These are phyloP conservation scores for Planoprotostelium fungivorum DNA, from an alignment of 78 protist genomes.

Conservation along the genomic window DNA sequence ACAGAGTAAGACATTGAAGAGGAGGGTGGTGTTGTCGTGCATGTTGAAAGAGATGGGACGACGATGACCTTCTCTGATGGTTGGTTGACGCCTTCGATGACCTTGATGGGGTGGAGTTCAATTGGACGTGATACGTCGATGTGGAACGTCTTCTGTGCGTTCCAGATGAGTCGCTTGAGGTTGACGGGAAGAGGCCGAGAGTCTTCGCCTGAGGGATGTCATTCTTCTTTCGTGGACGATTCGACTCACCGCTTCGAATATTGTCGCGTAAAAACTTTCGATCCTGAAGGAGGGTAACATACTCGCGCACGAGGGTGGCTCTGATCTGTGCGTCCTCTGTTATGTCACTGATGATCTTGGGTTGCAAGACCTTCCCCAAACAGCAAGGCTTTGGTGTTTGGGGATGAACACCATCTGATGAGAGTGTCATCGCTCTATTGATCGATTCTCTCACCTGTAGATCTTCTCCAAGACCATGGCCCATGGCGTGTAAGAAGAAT, in stretches of 20 bases:
- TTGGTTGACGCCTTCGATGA: conserved; percentile 11
- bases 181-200: conserved; percentile 81
- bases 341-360: conserved; percentile 48
- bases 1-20: conserved; percentile 75
- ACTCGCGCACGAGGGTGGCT: conserved; percentile 54
- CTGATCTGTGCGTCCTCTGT: conserved; percentile 24
- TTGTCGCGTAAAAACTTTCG: conserved; percentile 33
- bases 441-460: conserved; percentile 24
- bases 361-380: conserved; percentile 48
- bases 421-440: conserved; percentile 84
- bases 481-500: conserved; percentile 99
- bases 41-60: conserved; percentile 75
- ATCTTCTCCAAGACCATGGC: conserved; percentile 82
- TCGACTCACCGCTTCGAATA: conserved; percentile 57
- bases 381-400: conserved; percentile 25
- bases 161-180: conserved; percentile 79
- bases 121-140: conserved; percentile 34
- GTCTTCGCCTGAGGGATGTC: conserved; percentile 54
- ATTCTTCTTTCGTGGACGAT: too few species aligned
- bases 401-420: conserved; percentile 59
- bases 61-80: background rate
- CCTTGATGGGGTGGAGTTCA: conserved; percentile 32
- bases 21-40: conserved; percentile 73
- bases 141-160: conserved; percentile 76
- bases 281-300: conserved; percentile 50